Conservation (phyloP, 352 stramenopile species). For the Pythium periplocum region DNA sequence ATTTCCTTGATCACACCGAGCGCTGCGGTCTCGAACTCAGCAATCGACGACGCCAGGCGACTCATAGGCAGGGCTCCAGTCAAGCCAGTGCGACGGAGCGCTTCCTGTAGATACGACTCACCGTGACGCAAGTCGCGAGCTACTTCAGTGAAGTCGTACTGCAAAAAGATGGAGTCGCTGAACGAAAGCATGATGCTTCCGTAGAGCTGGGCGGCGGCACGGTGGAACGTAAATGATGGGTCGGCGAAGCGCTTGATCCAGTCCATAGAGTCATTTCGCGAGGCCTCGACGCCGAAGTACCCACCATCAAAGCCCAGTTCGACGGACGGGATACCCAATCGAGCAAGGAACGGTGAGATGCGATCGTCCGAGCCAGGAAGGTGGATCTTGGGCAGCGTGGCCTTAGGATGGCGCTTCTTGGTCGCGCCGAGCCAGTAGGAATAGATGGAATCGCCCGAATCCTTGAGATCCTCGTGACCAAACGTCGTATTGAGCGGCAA, state of each 20-base stretch:
- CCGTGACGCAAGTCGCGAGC: constrained; percentile 62
- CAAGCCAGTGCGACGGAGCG: constrained; percentile 21
- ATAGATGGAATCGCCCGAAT: constrained; percentile 62
- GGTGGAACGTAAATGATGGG: constrained; percentile 66
- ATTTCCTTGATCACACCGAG: constrained; percentile 52
- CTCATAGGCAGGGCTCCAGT: constrained; percentile 27
- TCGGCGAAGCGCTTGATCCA: constrained; percentile 78
- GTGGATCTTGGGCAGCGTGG: constrained; percentile 49
- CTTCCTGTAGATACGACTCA: constrained; percentile 45
- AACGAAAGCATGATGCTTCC: constrained; percentile 72
- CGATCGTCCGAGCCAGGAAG: constrained; percentile 44
- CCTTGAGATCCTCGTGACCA: constrained; percentile 49
- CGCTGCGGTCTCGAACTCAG: constrained; percentile 54
- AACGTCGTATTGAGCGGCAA: constrained; percentile 69
- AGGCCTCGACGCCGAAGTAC: constrained; percentile 58
- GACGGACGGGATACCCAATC: constrained; percentile 66
- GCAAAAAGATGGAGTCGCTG: constrained; percentile 75
- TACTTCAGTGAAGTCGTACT: constrained; percentile 82
- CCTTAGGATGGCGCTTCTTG: constrained; percentile 22
- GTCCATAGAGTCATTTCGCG: constrained; percentile 55
- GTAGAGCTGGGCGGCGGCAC: constrained; percentile 72
- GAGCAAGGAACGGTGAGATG: constrained; percentile 67
- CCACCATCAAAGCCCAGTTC: constrained; percentile 67
- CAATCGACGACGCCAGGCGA: constrained; percentile 54
- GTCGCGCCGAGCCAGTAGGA: constrained; percentile 62